Evolutionary conservation across 2,329 filamentous ascomycete species (phyloP).

Genomic region (Colletotrichum gigasporum): DNA sequence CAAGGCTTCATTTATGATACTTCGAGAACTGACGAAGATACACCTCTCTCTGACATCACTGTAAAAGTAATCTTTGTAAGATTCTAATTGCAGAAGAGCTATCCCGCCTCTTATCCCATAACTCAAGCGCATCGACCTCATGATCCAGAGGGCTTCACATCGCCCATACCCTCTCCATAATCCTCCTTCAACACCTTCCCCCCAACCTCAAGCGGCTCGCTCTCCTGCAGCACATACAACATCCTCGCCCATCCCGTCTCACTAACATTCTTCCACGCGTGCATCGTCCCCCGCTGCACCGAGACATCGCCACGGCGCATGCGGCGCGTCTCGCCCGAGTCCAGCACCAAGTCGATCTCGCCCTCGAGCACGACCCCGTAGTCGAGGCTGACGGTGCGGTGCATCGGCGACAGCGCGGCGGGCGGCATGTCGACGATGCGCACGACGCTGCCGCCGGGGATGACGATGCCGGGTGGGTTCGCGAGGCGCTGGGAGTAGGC

Average conservation of each 20-base stretch:
- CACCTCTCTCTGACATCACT: no score
- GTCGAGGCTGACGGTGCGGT: constrained; percentile 64
- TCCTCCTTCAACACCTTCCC: constrained; percentile 26
- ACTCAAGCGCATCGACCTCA: background rate
- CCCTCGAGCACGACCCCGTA: constrained; percentile 66
- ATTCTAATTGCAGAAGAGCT: no score
- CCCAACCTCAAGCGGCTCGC: constrained; percentile 12
- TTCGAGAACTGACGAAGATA: no score
- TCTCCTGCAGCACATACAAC: constrained; percentile 48
- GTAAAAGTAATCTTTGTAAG: no score
- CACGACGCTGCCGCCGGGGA: constrained; percentile 51
- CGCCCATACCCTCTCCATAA: constrained; percentile 34
- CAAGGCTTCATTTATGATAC: no score
- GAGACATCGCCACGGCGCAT: constrained; percentile 63
- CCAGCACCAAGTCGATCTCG: constrained; percentile 59
- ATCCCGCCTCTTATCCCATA: no score
- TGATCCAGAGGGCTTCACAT: constrained; percentile 30
- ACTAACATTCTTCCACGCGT: constrained; percentile 59
- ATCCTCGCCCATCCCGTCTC: constrained; percentile 56
- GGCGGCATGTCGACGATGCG: constrained; percentile 60
- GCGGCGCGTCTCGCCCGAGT: constrained; percentile 56
- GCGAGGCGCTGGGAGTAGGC: constrained; percentile 35
- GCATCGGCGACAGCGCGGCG: constrained; percentile 49
- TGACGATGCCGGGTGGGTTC: constrained; percentile 39
- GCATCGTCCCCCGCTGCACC: constrained; percentile 64